Conservation (phyloP, 129 eudicot genomes). For the Calendula officinalis region DNA sequence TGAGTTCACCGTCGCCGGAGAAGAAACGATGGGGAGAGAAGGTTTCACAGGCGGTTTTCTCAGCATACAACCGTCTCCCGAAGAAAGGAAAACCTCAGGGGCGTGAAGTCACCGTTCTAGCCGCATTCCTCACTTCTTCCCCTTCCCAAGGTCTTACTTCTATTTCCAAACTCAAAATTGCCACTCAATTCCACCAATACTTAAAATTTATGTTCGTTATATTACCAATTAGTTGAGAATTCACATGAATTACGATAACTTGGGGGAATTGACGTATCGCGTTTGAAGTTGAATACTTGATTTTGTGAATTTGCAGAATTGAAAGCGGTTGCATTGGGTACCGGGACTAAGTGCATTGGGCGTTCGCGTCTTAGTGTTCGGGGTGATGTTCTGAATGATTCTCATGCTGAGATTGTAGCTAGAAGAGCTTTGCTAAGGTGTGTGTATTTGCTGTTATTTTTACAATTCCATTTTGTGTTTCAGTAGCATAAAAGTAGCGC, state of each 20-base stretch:
- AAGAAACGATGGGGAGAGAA: slow-evolving; percentile 66
- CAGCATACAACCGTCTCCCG: slow-evolving; percentile 64
- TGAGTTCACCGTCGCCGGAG: slow-evolving; percentile 41
- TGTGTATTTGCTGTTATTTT: neutral
- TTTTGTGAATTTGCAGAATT: slow-evolving; percentile 40
- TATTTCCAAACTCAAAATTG: neutral
- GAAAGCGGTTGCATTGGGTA: slow-evolving; percentile 82
- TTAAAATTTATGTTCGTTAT: neutral
- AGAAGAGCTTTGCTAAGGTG: slow-evolving; percentile 89
- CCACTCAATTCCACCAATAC: neutral
- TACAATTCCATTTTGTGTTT: neutral
- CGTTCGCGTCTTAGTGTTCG: slow-evolving; percentile 55
- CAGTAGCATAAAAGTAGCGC: too few relatives aligned
- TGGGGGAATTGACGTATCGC: slow-evolving; percentile 16
- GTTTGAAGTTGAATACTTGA: neutral
- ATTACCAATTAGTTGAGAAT: neutral
- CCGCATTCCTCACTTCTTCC: slow-evolving; percentile 72
- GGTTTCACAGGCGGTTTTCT: slow-evolving; percentile 51
- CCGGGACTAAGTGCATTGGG: slow-evolving; percentile 94
- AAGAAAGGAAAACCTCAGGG: slow-evolving; percentile 98
- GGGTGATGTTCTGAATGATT: slow-evolving; percentile 89
- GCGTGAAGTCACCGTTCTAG: slow-evolving; percentile 80
- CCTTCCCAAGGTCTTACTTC: slow-evolving; percentile 51
- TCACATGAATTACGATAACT: slow-evolving; percentile 11
- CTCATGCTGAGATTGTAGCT: slow-evolving; percentile 92